Evolutionary conservation across 257 asterid species (phyloP), one percentile per base, ranked within the genome.

Genomic region (Nicotiana benthamiana): DNA sequence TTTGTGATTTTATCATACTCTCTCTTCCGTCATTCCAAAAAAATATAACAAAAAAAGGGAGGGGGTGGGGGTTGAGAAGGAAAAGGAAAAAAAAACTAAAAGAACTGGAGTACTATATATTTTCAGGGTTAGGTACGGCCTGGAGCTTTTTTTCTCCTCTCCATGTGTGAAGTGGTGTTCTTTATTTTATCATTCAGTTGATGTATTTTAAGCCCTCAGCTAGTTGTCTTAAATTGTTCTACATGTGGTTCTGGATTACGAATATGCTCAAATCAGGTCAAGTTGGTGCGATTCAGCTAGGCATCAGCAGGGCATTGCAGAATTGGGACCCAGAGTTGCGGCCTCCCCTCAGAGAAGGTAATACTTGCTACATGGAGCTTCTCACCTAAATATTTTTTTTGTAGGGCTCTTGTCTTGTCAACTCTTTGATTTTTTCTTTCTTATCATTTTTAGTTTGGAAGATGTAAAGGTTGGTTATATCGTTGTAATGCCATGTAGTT

Each of bases 311-410:
- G 82, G 99, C 99, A 57, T 82, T 95, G 86, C 98, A 95, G 85
- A 91, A 89, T 85, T 95, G 97, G 99, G 97, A 93, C 60, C 99
- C 99, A 6, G 97, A 90, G 84, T 75, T 95, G 62, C 96, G 98
- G 11, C 97, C 97, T 65, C 96, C 99, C 77, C 89, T 95, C 28
- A 89, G 91, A 90, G 89, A 90, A 89, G 99, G 99, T 95, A 85
- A 9, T 62, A 60, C 30, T 86, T 80, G 79, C 81, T 24, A 59
- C 48, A 43, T 43, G 54, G 10, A 54, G 27, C 11, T 2, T 53
- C 12, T 67, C 81, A 64, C 51, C 54, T 27, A 54, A 10, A 64
- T 66, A 15, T 30, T 40, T 1, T 2, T 40, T 9, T 12, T 28
- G 22, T 63, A 68, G 56, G 30, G 12, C 22, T 68, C 77, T 40